Base-by-base conservation (phyloP, 257 asterid species). In the Ocimum tenuiflorum region DNA sequence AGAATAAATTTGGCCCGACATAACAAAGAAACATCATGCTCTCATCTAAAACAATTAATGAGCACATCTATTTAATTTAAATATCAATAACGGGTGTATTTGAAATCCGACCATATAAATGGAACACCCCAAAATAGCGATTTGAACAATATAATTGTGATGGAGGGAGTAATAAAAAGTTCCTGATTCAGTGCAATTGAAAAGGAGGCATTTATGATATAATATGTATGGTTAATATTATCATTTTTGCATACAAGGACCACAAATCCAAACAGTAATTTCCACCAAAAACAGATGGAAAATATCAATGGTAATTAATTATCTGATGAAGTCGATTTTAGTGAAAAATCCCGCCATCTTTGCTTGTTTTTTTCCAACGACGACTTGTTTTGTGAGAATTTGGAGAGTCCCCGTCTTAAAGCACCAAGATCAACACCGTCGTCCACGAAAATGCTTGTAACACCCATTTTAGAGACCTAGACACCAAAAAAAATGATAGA, bases 1-100 rank as follows among this genome's bases (percentile, higher is more conserved):
- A 8, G 98, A 91, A 76, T 91, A 91, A 36, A 89, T 87, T 83
- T 89, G 98, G 55, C 98, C 98, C 87, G 91, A 22, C 57, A 83
- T 39, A 54, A 51, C 29, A 72, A 29, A 39, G 56, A 31, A 35
- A 29, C 59, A 20, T 12, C 14, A 46, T 36, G 13, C 23, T 24
- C 49, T 64, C 48, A 64, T 47, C 33, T 10, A 11, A 41, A 23
- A 63, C 55, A 67, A 31, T 20, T 22, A 31, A 55, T 6, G 55
- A 61, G 43, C 49, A 41, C 31, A 10, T 19, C 2, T 38, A 42
- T 24, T 24, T n/a, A n/a, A n/a, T n/a, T n/a, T n/a, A n/a, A n/a
- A n/a, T n/a, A n/a, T n/a, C n/a, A n/a, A n/a, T n/a, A n/a, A n/a
- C n/a, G n/a, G n/a, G n/a, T n/a, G n/a, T n/a, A n/a, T n/a, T n/a